Conservation (phyloP, 129 eudicot genomes). For the Tagetes patula region DNA sequence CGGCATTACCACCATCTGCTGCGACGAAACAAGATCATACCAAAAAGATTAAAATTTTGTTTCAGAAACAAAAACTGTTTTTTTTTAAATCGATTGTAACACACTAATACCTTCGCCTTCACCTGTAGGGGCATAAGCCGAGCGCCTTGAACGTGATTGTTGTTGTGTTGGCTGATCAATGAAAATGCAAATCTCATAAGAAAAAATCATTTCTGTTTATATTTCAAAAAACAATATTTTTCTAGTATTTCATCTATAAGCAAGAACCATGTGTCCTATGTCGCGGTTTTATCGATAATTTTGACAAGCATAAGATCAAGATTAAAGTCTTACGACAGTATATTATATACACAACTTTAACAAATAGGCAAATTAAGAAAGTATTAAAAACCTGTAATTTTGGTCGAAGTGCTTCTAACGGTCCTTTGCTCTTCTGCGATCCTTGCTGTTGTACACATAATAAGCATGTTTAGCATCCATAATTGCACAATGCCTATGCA, state of each 20-base stretch:
- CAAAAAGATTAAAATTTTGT: not conserved
- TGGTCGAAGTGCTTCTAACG: slow-evolving; percentile 90
- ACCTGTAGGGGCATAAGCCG: slow-evolving; percentile 66
- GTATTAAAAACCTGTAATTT: slow-evolving; percentile 62
- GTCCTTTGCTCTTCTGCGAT: slow-evolving; percentile 71
- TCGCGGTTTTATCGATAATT: not conserved
- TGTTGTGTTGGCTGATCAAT: slow-evolving; percentile 75
- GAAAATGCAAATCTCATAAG: not conserved
- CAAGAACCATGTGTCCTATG: not conserved
- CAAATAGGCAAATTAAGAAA: not conserved
- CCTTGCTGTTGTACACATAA: slow-evolving; percentile 51
- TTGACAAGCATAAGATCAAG: not conserved
- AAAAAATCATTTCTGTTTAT: not conserved
- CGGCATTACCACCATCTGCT: slow-evolving; percentile 38
- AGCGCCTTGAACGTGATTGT: slow-evolving; percentile 68
- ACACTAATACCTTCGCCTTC: slow-evolving; percentile 60
- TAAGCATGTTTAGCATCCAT: slow-evolving; percentile 17
- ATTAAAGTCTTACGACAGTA: not conserved
- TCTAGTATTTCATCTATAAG: not conserved
- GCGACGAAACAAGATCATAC: slow-evolving; percentile 11
- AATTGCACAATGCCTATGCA: not conserved
- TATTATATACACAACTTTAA: not conserved
- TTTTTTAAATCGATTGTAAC: not conserved
- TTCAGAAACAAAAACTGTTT: not conserved
- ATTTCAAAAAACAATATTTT: not conserved